A percentile compares a stretch with the other conserved stretches of the same genome.
Conservation (phyloP, 2,329 filamentous ascomycete genomes). For the Alternaria angustiovoidea region DNA sequence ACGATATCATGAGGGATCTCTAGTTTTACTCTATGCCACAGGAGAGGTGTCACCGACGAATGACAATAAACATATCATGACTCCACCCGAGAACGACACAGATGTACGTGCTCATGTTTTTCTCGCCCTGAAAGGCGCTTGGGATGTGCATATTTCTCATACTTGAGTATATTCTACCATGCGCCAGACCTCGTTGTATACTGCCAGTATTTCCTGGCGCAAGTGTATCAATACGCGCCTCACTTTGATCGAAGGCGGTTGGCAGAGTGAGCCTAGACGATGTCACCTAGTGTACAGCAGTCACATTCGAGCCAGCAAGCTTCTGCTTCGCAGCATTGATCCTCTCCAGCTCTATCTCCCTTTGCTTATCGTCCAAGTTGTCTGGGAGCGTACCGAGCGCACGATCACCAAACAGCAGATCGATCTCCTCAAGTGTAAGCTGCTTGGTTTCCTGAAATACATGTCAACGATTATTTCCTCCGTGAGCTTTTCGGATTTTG, state of each 20-base stretch:
- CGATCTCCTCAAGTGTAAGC: slow-evolving; percentile 65
- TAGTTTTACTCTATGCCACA: slow-evolving; percentile 37
- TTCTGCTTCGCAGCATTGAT: slow-evolving; percentile 30
- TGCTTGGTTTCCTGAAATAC: slow-evolving; percentile 49
- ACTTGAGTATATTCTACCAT: no score
- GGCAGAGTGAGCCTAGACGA: neutral
- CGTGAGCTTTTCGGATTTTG: neutral
- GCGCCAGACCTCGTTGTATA: neutral
- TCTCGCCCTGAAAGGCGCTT: no score
- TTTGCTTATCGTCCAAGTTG: slow-evolving; percentile 48
- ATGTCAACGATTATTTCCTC: neutral
- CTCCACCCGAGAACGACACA: neutral
- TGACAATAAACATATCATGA: neutral
- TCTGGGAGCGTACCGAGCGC: slow-evolving; percentile 59
- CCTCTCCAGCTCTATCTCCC: slow-evolving; percentile 33
- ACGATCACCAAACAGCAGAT: slow-evolving; percentile 63
- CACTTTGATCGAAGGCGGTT: neutral
- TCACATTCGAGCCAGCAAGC: slow-evolving; percentile 21
- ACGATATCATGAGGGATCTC: slow-evolving; percentile 76
- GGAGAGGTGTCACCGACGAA: neutral
- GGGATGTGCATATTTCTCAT: neutral
- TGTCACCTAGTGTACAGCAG: slow-evolving; percentile 23
- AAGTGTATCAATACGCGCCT: neutral
- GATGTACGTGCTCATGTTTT: neutral
- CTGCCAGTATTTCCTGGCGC: neutral